Percentiles rank a stretch among this genome's conserved stretches.
phyloP scores from a whole-genome alignment of 208 protist species.

The Trypanosoma congolense region DNA sequence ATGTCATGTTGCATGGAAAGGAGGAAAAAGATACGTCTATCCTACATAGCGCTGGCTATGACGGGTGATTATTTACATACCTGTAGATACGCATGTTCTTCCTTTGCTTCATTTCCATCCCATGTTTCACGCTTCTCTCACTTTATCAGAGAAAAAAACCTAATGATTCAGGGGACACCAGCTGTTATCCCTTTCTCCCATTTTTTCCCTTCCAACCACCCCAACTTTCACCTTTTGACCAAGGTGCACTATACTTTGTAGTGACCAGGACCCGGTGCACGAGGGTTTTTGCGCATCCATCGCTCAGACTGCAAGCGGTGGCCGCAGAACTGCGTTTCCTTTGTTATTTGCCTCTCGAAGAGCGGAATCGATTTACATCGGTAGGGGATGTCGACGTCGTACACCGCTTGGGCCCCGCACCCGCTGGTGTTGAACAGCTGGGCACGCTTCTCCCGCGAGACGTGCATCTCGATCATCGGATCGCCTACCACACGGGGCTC shows the following conservation, averaged over 20 bases:
- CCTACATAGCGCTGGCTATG: too few relatives aligned
- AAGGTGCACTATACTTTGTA: constrained; percentile 54
- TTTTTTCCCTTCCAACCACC: too few relatives aligned
- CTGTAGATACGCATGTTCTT: too few relatives aligned
- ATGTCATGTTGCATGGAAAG: too few relatives aligned
- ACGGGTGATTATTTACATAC: too few relatives aligned
- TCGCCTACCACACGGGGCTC: constrained; percentile 49
- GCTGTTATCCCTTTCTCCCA: too few relatives aligned
- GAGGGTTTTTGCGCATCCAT: constrained; percentile 49
- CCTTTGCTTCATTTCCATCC: too few relatives aligned
- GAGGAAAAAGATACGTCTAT: too few relatives aligned
- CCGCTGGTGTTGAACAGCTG: constrained; percentile 31
- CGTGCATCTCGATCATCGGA: constrained; percentile 53
- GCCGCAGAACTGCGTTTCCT: constrained; percentile 77
- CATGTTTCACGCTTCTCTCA: too few relatives aligned
- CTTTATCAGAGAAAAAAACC: too few relatives aligned
- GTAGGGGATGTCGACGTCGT: constrained; percentile 29
- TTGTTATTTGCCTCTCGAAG: constrained; percentile 82
- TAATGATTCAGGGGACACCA: too few relatives aligned
- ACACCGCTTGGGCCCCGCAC: constrained; percentile 49
- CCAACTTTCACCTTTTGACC: constrained; percentile 20
- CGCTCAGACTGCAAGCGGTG: constrained; percentile 70
- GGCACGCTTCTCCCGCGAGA: constrained; percentile 44
- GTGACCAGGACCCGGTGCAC: constrained; percentile 64
- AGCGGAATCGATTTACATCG: constrained; percentile 56